A percentile compares a stretch with the other conserved stretches of the same genome.
phyloP scores from a whole-genome alignment of 129 eudicot genomes.

The Centella asiatica region DNA sequence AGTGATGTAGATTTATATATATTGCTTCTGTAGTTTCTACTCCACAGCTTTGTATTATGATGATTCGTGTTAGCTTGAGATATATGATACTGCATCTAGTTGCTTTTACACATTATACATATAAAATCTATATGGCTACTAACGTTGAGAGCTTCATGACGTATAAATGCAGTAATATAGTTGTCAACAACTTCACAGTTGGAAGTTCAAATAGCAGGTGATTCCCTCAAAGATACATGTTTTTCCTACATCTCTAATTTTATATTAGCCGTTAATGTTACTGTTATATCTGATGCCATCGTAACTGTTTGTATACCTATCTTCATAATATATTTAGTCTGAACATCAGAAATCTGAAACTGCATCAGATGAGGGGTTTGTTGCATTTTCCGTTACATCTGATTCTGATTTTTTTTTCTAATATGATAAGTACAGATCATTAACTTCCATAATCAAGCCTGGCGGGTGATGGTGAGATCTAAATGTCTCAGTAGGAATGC shows the following conservation, averaged over 20 bases:
- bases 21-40: neutral
- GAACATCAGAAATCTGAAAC: too few relatives aligned
- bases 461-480: too few relatives aligned
- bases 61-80: neutral
- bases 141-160: conserved; percentile 2
- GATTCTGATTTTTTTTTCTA: too few relatives aligned
- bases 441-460: too few relatives aligned
- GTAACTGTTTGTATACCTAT: neutral
- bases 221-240: neutral
- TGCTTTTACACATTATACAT: too few relatives aligned
- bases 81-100: too few relatives aligned
- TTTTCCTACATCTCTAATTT: neutral
- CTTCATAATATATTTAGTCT: neutral
- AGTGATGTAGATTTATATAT: conserved; percentile 10
- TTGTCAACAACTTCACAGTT: conserved; percentile 63
- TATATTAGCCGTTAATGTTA: neutral
- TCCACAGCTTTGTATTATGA: neutral
- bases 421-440: too few relatives aligned
- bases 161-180: conserved; percentile 53
- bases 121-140: neutral
- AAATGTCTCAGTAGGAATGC: too few relatives aligned
- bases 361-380: too few relatives aligned
- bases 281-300: neutral
- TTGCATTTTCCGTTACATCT: too few relatives aligned
- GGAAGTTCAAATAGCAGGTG: conserved; percentile 46